These are phyloP conservation scores for Citrus medica DNA, from an alignment of 345 rosid genomes.

Conservation along the genomic window DNA sequence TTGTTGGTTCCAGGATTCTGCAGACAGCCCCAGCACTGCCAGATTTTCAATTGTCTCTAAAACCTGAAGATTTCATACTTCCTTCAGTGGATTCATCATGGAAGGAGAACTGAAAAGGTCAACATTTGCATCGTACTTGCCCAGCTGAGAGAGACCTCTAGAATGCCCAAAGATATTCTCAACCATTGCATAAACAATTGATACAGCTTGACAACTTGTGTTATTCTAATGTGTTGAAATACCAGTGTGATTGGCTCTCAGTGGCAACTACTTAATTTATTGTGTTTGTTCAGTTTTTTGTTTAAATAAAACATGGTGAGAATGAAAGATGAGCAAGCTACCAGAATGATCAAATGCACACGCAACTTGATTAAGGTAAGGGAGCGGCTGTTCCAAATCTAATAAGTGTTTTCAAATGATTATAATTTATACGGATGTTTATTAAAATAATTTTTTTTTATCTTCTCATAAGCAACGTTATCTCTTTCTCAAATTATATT, in stretches of 20 bases:
- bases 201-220: neutral
- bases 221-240: neutral
- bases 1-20: conserved; percentile 27
- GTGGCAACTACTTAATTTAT: neutral
- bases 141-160: neutral
- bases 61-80: conserved; percentile 42
- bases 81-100: conserved; percentile 30
- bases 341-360: neutral
- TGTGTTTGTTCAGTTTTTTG: neutral
- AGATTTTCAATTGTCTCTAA: conserved; percentile 33
- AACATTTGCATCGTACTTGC: neutral
- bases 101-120: conserved; percentile 12
- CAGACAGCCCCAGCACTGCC: conserved; percentile 33
- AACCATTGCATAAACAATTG: neutral
- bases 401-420: too few relatives aligned
- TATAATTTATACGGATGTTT: too few relatives aligned
- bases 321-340: neutral
- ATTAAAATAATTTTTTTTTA: too few relatives aligned
- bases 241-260: neutral
- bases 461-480: too few relatives aligned
- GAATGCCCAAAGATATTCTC: neutral
- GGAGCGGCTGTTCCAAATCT: neutral
- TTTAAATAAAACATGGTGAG: neutral
- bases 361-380: neutral
- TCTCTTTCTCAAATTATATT: too few relatives aligned